Percentiles rank a stretch among this genome's conserved stretches.
Conservation (phyloP, 371 early-diverging fungal genomes). For the Mucor plumbeus region DNA sequence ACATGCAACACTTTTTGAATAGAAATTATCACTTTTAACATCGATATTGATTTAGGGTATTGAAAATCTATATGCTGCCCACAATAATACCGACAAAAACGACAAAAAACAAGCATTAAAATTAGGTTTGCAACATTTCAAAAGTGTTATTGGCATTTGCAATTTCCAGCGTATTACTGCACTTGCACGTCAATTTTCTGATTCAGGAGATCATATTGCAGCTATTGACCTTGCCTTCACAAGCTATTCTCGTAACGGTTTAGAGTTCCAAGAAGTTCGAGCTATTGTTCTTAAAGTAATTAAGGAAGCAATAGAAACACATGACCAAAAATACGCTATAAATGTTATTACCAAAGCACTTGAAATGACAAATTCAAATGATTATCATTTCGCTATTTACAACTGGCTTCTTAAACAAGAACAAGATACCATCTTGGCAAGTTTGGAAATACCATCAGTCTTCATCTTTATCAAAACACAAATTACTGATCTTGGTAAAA, state of each 20-base stretch:
- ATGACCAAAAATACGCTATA: neutral
- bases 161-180: neutral
- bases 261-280: neutral
- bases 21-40: no score
- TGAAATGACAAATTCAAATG: neutral
- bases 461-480: slow-evolving; percentile 14
- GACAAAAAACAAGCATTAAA: slow-evolving; percentile 5
- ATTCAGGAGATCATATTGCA: neutral
- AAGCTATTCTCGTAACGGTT: slow-evolving; percentile 1
- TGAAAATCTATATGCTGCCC: slow-evolving; percentile 18
- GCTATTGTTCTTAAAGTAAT: neutral
- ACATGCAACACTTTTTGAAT: neutral
- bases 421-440: neutral
- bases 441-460: slow-evolving; percentile 10
- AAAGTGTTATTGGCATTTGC: neutral
- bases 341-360: slow-evolving; percentile 4
- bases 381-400: slow-evolving; percentile 19
- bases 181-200: neutral
- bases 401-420: slow-evolving; percentile 16
- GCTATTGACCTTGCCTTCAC: slow-evolving; percentile 10
- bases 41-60: slow-evolving; percentile 11
- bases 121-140: slow-evolving; percentile 11
- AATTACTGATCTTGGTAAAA: neutral
- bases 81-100: neutral
- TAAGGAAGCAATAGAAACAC: neutral